Evolutionary conservation across 1,139 yeast species (phyloP).

Genomic region (Blastobotrys proliferans): DNA sequence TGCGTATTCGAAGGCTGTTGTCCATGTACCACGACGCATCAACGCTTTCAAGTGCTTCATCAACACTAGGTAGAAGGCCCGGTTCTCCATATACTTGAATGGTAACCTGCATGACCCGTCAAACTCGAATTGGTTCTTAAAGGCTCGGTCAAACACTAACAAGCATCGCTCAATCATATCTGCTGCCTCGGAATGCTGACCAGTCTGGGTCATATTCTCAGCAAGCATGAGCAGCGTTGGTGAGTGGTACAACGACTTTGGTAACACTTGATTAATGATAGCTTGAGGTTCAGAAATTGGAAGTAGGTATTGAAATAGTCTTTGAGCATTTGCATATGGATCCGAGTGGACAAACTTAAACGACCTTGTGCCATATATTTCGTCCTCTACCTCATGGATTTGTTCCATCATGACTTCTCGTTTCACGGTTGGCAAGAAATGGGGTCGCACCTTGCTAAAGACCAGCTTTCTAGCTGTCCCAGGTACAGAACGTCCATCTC

Average conservation of each 20-base stretch:
- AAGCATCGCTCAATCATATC: constrained; percentile 69
- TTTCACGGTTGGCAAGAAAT: constrained; percentile 70
- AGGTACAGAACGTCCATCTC: constrained; percentile 66
- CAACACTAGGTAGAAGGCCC: constrained; percentile 70
- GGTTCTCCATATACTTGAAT: constrained; percentile 66
- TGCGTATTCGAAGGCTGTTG: constrained; percentile 72
- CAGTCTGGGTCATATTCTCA: constrained; percentile 69
- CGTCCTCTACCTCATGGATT: constrained; percentile 18
- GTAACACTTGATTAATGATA: constrained; percentile 42
- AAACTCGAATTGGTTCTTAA: constrained; percentile 47
- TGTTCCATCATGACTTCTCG: constrained; percentile 65
- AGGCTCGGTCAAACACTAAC: constrained; percentile 70
- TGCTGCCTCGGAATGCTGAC: constrained; percentile 50
- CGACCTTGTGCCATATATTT: constrained; percentile 39
- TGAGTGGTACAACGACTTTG: constrained; percentile 65
- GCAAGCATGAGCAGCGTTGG: constrained; percentile 80
- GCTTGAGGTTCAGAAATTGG: constrained; percentile 44
- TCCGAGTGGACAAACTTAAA: constrained; percentile 38
- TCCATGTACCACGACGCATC: constrained; percentile 73
- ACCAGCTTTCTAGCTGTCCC: constrained; percentile 66
- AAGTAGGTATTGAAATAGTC: constrained; percentile 35
- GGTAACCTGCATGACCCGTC: constrained; percentile 68
- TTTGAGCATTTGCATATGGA: constrained; percentile 31
- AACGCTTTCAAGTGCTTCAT: constrained; percentile 68
- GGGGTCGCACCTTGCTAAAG: constrained; percentile 71